Evolutionary conservation across 2,329 filamentous ascomycete species (phyloP), one percentile per base, ranked within the genome.

Genomic region (Cucurbitaria berberidis): DNA sequence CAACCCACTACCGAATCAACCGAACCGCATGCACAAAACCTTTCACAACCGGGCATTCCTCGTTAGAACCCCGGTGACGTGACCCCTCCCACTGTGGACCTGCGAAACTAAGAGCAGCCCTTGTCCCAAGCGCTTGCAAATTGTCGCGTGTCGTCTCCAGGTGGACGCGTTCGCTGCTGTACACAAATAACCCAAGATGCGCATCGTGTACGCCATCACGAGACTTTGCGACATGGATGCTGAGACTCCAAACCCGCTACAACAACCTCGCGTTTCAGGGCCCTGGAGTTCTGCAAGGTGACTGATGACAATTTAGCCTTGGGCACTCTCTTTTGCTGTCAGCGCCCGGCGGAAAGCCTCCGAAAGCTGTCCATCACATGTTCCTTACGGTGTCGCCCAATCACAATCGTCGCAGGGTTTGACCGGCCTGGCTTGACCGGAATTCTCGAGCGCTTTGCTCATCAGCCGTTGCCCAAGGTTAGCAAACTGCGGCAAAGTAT

Each of bases 11-110:
- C 59, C 54, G 43, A 53, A 46, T 45, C 55, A 57, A 55, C 47
- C 47, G 55, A 57, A 55, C 47, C 45, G 46, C 58, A 51, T 71
- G 68, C 70, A 74, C 67, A 75, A 74, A 65, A 22, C 59, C 62
- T 5, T 72, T 71, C 66, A 69, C 59, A 72, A 63, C 24, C 55
- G 41, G 11, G 8, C 36, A 16, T 27, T 32, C 22, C 42, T 56
- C 43, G 62, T 57, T 60, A 53, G 59, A 64, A 71, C 71, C 69
- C 61, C 54, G n/a, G n/a, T n/a, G n/a, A n/a, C n/a, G 64, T 63
- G 62, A 67, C 69, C 69, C 73, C 68, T 74, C 70, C 54, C 57
- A 66, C 59, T 59, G 64, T 64, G 66, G 56, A 53, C 55, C 67
- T 59, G 59, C 68, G 62, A 63, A 65, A 64, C 69, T 61, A 64